Evolutionary conservation across 2,329 filamentous ascomycete genomes (phyloP).

Genomic region (Scytalidium sp.): DNA sequence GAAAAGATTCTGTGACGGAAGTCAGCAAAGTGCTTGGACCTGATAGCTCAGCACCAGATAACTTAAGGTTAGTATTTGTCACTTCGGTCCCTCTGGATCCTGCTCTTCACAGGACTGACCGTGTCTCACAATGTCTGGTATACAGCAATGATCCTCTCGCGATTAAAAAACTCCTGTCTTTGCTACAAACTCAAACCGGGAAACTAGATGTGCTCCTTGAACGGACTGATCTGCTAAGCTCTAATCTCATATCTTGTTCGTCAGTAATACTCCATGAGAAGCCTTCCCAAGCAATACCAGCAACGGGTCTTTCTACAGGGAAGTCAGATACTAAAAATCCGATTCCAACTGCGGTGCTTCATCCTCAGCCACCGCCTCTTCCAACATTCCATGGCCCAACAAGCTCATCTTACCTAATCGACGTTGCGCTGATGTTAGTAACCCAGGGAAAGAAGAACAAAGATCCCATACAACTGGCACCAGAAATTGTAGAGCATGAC

Average conservation of each 20-base stretch:
- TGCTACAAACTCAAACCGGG: not conserved
- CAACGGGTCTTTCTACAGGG: no score
- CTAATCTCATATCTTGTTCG: not conserved
- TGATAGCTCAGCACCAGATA: not conserved
- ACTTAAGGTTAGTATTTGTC: not conserved
- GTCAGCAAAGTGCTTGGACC: not conserved
- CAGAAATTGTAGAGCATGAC: not conserved
- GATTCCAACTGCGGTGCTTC: not conserved
- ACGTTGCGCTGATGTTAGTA: not conserved
- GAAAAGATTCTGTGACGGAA: not conserved
- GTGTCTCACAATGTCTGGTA: not conserved
- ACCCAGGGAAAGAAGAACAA: not conserved
- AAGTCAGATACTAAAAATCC: not conserved
- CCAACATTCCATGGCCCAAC: not conserved
- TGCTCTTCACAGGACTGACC: no score
- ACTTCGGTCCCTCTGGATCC: no score
- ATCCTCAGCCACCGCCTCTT: not conserved
- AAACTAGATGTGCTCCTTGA: not conserved
- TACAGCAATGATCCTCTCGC: not conserved
- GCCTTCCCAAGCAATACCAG: not conserved
- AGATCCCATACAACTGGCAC: not conserved
- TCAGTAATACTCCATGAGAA: not conserved
- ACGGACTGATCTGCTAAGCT: not conserved
- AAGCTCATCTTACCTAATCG: not conserved
- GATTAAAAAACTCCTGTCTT: not conserved